A percentile compares a stretch with the other conserved stretches of the same genome.
phyloP scores from a whole-genome alignment of 2,329 filamentous ascomycete genomes.

The Fusarium buxicola region DNA sequence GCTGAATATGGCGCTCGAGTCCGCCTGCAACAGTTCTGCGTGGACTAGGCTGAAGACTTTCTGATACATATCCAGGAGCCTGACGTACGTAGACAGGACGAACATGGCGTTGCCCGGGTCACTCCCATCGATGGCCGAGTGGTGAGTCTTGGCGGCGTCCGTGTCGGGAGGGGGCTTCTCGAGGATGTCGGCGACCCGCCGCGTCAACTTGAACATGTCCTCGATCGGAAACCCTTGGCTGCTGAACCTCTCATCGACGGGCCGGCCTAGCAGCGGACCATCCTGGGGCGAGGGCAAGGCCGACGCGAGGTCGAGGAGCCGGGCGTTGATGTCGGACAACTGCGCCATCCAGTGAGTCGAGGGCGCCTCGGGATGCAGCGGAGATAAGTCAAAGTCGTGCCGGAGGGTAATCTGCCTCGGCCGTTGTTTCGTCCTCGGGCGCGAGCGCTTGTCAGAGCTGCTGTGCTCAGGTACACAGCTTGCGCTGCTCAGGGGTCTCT shows the following conservation, averaged over 20 bases:
- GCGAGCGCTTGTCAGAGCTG: slow-evolving; percentile 42
- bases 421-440: slow-evolving; percentile 43
- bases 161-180: slow-evolving; percentile 41
- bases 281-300: slow-evolving; percentile 46
- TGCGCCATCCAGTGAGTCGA: slow-evolving; percentile 54
- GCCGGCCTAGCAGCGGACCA: slow-evolving; percentile 31
- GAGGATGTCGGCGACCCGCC: slow-evolving; percentile 51
- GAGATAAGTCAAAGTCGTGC: slow-evolving; percentile 36
- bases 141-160: slow-evolving; percentile 13
- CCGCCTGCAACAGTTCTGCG: slow-evolving; percentile 47
- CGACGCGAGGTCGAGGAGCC: slow-evolving; percentile 53
- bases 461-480: slow-evolving; percentile 43
- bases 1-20: slow-evolving; percentile 46
- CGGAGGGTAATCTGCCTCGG: slow-evolving; percentile 50
- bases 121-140: slow-evolving; percentile 42
- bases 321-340: slow-evolving; percentile 53
- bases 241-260: slow-evolving; percentile 41
- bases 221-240: slow-evolving; percentile 53
- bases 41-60: slow-evolving; percentile 53
- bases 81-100: slow-evolving; percentile 54
- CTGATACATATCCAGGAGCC: slow-evolving; percentile 56
- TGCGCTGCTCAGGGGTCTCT: slow-evolving; percentile 27
- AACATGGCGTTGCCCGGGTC: slow-evolving; percentile 55
- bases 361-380: slow-evolving; percentile 38
- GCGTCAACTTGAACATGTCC: slow-evolving; percentile 56